Conservation (phyloP, 2,329 filamentous ascomycete genomes). For the Ophiostoma fasciatum region DNA sequence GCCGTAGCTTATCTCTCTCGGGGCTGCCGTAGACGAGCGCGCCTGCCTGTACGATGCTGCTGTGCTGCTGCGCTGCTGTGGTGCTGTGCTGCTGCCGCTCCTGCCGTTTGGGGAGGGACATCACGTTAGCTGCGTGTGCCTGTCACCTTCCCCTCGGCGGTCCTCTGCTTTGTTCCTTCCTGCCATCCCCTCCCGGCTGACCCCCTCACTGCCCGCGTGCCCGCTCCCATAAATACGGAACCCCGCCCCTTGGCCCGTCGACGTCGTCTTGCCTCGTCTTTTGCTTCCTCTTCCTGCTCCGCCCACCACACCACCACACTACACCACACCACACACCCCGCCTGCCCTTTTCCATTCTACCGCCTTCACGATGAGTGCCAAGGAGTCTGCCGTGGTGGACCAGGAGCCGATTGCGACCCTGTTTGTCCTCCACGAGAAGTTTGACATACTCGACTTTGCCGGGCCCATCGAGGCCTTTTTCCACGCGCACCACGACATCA, state of each 20-base stretch:
- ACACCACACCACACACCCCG: constrained; percentile 9
- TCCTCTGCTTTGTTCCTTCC: too few species aligned
- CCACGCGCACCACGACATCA: constrained; percentile 35
- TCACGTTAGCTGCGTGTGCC: too few species aligned
- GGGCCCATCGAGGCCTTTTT: constrained; percentile 38
- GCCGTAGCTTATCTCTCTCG: too few species aligned
- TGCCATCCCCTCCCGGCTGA: too few species aligned
- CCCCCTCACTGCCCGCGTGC: too few species aligned
- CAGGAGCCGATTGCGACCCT: constrained; percentile 42
- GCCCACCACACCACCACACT: neutral
- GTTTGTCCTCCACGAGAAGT: constrained; percentile 45
- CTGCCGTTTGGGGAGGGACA: too few species aligned
- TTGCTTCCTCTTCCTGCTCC: neutral
- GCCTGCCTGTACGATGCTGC: too few species aligned
- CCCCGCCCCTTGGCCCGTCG: constrained; percentile 4
- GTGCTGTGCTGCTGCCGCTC: too few species aligned
- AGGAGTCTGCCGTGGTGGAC: constrained; percentile 43
- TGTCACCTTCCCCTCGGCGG: too few species aligned
- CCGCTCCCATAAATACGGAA: constrained; percentile 5
- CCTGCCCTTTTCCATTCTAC: too few species aligned
- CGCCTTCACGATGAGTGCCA: constrained; percentile 38
- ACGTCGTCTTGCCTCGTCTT: neutral
- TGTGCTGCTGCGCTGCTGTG: too few species aligned
- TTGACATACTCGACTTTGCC: constrained; percentile 43
- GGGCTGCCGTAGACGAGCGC: too few species aligned